A percentile compares a stretch with the other conserved stretches of the same genome.
phyloP scores from a whole-genome alignment of 345 rosid genomes.

The Hypericum perforatum region DNA sequence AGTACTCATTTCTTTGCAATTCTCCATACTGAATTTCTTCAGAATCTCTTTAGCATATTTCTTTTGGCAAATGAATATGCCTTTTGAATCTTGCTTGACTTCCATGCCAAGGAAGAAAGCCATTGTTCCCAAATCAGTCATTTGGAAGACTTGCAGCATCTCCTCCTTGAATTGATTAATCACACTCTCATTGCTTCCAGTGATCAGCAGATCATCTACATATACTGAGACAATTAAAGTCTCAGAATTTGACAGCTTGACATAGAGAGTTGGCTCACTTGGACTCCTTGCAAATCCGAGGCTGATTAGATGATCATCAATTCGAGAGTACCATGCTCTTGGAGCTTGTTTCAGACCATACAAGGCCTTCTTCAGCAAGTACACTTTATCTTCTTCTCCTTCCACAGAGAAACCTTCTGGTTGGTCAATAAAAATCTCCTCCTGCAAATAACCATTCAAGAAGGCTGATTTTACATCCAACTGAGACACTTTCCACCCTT shows the following conservation, averaged over 20 bases:
- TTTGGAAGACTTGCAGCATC: not conserved
- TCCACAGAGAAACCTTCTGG: not conserved
- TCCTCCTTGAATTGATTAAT: not conserved
- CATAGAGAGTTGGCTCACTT: not conserved
- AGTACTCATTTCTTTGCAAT: not conserved
- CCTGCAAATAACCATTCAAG: not conserved
- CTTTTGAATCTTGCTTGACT: not conserved
- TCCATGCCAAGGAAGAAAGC: not conserved
- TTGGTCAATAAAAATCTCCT: constrained; percentile 2
- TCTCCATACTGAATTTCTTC: not conserved
- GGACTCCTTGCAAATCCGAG: not conserved
- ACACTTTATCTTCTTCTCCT: not conserved
- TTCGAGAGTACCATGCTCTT: not conserved
- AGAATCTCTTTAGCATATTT: not conserved
- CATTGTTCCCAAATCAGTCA: not conserved
- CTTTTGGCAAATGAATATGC: not conserved
- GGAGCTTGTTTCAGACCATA: not conserved
- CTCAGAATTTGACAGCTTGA: no score
- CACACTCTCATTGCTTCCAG: not conserved
- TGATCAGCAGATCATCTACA: not conserved
- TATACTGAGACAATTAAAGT: constrained; percentile 5
- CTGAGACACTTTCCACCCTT: no score
- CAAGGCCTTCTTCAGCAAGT: not conserved
- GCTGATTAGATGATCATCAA: not conserved
- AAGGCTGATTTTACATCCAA: no score